These are phyloP conservation scores for Triglochin maritima DNA, from an alignment of 106 monocot species.

Conservation along the genomic window DNA sequence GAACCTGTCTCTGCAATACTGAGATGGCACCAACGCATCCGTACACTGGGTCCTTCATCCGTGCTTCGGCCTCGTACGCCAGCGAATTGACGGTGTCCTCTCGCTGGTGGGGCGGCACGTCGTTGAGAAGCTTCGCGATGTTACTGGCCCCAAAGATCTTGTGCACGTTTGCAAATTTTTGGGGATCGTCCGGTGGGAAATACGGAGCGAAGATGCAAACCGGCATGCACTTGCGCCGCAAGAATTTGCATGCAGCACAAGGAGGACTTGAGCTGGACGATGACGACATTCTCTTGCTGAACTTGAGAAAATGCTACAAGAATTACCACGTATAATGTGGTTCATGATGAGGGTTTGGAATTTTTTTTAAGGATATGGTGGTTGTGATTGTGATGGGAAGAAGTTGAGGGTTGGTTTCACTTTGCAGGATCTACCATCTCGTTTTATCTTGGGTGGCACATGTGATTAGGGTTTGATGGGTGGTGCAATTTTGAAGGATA, in stretches of 20 bases:
- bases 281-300: background rate
- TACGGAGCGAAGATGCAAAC: constrained; percentile 67
- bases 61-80: constrained; percentile 54
- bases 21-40: constrained; percentile 68
- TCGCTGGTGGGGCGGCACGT: constrained; percentile 43
- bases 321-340: background rate
- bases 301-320: background rate
- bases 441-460: no score
- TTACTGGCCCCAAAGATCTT: constrained; percentile 60
- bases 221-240: constrained; percentile 46
- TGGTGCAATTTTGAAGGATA: no score
- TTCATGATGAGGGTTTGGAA: background rate
- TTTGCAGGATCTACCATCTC: no score
- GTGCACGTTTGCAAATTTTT: constrained; percentile 57
- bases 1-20: constrained; percentile 47
- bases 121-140: constrained; percentile 49
- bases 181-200: constrained; percentile 62
- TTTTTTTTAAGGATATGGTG: no score
- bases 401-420: no score
- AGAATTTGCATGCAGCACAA: constrained; percentile 60
- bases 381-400: no score
- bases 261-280: constrained; percentile 16
- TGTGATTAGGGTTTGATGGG: no score
- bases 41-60: constrained; percentile 53
- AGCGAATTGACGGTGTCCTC: constrained; percentile 64